Conservation (phyloP, 2,329 filamentous ascomycete genomes). For the Xylogone sp. region DNA sequence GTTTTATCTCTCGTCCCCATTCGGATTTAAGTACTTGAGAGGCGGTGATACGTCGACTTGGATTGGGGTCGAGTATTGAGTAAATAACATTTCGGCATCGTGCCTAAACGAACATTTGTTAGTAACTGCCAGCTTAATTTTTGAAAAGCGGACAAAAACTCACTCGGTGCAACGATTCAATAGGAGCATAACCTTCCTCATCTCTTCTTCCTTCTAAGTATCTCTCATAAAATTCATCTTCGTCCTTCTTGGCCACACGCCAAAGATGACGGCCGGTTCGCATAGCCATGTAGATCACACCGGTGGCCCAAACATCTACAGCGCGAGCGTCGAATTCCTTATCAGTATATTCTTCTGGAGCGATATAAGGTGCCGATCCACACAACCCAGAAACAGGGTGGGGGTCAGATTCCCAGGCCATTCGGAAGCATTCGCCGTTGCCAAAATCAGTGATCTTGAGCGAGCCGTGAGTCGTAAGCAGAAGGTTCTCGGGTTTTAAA, state of each 20-base stretch:
- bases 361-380: slow-evolving; percentile 94
- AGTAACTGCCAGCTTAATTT: slow-evolving; percentile 5
- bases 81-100: slow-evolving; percentile 99
- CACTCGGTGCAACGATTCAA: slow-evolving; percentile 92
- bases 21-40: slow-evolving; percentile 97
- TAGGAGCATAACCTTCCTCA: slow-evolving; percentile 93
- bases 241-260: slow-evolving; percentile 94
- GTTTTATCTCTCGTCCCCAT: slow-evolving; percentile 96
- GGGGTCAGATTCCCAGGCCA: slow-evolving; percentile 98
- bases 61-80: slow-evolving; percentile 94
- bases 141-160: slow-evolving; percentile 35
- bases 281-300: slow-evolving; percentile 99
- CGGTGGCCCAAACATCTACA: slow-evolving; percentile 98
- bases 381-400: slow-evolving; percentile 98
- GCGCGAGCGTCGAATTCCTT: slow-evolving; percentile 95
- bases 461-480: slow-evolving; percentile 86
- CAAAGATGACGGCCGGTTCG: slow-evolving; percentile 91
- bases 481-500: slow-evolving; percentile 92
- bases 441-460: slow-evolving; percentile 99
- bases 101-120: slow-evolving; percentile 53
- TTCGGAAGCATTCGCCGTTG: slow-evolving; percentile 98
- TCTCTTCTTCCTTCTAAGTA: slow-evolving; percentile 91
- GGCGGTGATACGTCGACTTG: slow-evolving; percentile 85
- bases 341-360: slow-evolving; percentile 92
- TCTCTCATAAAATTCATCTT: slow-evolving; percentile 94